These are phyloP conservation scores for Chenopodium formosanum DNA, from an alignment of 148 eudicot genomes.

Conservation along the genomic window DNA sequence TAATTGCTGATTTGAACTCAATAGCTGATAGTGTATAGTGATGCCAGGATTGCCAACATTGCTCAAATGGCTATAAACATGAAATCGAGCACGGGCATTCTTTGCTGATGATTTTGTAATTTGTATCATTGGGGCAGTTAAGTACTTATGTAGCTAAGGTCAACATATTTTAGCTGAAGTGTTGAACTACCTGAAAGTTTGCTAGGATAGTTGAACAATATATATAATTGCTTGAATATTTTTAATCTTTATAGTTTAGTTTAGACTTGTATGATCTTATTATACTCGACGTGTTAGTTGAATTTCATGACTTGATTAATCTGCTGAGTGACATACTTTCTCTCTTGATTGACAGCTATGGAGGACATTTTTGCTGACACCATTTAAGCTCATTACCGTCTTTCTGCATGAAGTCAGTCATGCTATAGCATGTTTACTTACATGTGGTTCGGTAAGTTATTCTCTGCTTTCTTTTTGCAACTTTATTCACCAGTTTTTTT, in stretches of 20 bases:
- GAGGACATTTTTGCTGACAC: constrained; percentile 81
- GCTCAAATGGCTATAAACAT: too few relatives aligned
- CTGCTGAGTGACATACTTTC: neutral
- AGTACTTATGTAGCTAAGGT: neutral
- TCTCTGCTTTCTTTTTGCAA: constrained; percentile 8
- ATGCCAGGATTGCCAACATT: too few relatives aligned
- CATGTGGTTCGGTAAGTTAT: constrained; percentile 68
- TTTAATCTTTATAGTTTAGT: neutral
- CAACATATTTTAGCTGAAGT: neutral
- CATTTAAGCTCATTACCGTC: constrained; percentile 90
- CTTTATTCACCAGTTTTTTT: constrained; percentile 3
- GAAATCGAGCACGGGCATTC: neutral
- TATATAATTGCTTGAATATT: neutral
- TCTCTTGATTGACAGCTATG: constrained; percentile 53
- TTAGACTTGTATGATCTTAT: neutral
- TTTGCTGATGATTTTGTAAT: neutral
- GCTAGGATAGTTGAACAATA: neutral
- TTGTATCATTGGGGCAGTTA: neutral
- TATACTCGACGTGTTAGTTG: neutral
- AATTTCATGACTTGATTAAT: constrained; percentile 10
- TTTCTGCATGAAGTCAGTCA: constrained; percentile 94
- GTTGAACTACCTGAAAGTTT: constrained; percentile 3
- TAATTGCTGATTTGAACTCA: too few relatives aligned
- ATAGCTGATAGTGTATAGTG: too few relatives aligned
- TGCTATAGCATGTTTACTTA: constrained; percentile 79